Evolutionary conservation across 805 yeast species (phyloP).

Genomic region (Pichia insulana): DNA sequence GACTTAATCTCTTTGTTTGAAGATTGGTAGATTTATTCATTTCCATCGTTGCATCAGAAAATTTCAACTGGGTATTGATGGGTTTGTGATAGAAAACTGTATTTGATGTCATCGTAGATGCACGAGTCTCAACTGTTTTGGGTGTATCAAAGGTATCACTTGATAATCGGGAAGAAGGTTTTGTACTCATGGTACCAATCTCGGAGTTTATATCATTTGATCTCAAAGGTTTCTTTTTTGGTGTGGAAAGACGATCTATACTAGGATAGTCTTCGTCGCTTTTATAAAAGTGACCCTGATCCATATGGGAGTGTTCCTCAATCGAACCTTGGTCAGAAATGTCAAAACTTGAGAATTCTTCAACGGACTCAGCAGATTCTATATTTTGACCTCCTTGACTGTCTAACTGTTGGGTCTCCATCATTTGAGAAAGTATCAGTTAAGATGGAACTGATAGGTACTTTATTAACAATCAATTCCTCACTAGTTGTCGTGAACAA

Average conservation of each 20-base stretch:
- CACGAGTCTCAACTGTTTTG: slow-evolving; percentile 6
- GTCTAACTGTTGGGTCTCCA: neutral
- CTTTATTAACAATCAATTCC: too few species aligned
- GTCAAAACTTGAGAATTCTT: slow-evolving; percentile 14
- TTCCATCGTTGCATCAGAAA: neutral
- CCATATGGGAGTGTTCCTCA: neutral
- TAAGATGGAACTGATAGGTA: too few species aligned
- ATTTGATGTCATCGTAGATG: slow-evolving; percentile 9
- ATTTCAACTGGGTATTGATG: neutral
- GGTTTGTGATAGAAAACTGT: neutral
- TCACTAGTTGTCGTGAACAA: neutral
- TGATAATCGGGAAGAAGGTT: slow-evolving; percentile 11
- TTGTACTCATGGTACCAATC: neutral
- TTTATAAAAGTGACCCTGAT: neutral
- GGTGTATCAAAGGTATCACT: slow-evolving; percentile 10
- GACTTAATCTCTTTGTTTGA: slow-evolving; percentile 3
- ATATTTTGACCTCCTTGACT: neutral
- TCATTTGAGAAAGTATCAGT: neutral
- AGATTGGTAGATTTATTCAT: neutral
- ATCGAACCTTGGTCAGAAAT: slow-evolving; percentile 8
- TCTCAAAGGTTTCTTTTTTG: neutral
- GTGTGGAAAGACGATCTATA: slow-evolving; percentile 4
- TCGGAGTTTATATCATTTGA: neutral
- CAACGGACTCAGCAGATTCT: neutral
- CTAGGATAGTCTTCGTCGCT: neutral